Base-by-base conservation (phyloP, 139 green algal species). In the Haematococcus lacustris region DNA sequence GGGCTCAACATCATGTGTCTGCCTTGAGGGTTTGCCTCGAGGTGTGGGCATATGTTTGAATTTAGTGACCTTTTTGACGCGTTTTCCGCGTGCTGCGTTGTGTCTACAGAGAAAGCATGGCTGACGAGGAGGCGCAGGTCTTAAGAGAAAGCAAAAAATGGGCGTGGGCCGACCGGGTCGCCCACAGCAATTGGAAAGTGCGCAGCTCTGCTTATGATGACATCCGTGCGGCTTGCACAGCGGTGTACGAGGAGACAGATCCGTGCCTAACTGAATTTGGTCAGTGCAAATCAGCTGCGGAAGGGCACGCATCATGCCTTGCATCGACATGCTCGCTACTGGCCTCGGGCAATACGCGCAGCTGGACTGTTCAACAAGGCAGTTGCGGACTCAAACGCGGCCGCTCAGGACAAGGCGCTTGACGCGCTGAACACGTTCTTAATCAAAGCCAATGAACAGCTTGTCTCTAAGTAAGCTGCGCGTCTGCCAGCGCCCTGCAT, bases 171-270 rank as follows among this genome's bases (percentile, higher is more conserved):
- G 90, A 97, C 32, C 80, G 70, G 7, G 72, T 86, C 26, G 34
- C 90, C 3, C 91, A 98, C 83, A 84, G 86, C 26, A 93, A 89
- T 66, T 98, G 93, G 93, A 98, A 98, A 73, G 91, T 92, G 23
- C 77, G 93, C 2, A 81, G 76, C 3, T 89, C 92, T 57, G 89
- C 80, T 0, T 97, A 90, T 57, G 88, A 91, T 30, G 83, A 92
- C 66, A 87, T 97, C 25, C 79, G 69, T 5, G 59, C 70, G 5
- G 62, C 66, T 1, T 93, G 91, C 59, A 40, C 77, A 17, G 71
- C 73, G 0, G 83, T 91, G 0, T 87, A 88, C 38, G 80, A 84
- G 33, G 74, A 80, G 17, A 75, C 85, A 23, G 92, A 96, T 71
- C 80, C 82, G 0, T 66, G 85, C 1, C 73, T 97, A 5, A 59